Evolutionary conservation across 768 basidiomycete species (phyloP).

Genomic region (Megacollybia marginata): DNA sequence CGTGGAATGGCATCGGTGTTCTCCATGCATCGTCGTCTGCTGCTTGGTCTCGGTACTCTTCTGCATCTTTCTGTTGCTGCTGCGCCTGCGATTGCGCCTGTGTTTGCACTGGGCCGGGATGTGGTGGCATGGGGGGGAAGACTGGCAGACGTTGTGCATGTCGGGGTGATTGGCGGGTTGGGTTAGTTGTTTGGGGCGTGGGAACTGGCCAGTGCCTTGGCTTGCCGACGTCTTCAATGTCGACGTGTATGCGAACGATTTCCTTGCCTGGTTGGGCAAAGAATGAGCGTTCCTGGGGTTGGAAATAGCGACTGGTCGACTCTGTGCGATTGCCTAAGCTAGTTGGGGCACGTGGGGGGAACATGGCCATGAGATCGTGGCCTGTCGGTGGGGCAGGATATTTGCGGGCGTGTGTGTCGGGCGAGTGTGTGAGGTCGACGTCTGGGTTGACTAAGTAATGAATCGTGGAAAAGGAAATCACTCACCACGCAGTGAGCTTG

Average conservation of each 20-base stretch:
- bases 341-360: slow-evolving; percentile 63
- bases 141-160: slow-evolving; percentile 7
- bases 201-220: slow-evolving; percentile 8
- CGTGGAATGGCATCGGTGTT: slow-evolving; percentile 63
- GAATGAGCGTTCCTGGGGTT: slow-evolving; percentile 71
- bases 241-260: slow-evolving; percentile 67
- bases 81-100: slow-evolving; percentile 19
- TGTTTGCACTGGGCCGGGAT: slow-evolving; percentile 12
- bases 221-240: slow-evolving; percentile 36
- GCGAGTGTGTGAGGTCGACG: slow-evolving; percentile 52
- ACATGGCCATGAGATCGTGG: slow-evolving; percentile 81
- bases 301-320: slow-evolving; percentile 68
- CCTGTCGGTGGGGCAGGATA: slow-evolving; percentile 75
- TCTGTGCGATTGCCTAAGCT: slow-evolving; percentile 48
- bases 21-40: slow-evolving; percentile 62
- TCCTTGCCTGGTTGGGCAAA: slow-evolving; percentile 75
- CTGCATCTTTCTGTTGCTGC: slow-evolving; percentile 32
- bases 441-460: slow-evolving; percentile 28
- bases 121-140: slow-evolving; percentile 17
- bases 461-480: background rate
- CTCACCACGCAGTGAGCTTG: slow-evolving; percentile 54
- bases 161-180: slow-evolving; percentile 12
- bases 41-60: slow-evolving; percentile 44
- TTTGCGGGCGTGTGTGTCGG: slow-evolving; percentile 43
- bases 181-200: slow-evolving; percentile 14